These are phyloP conservation scores for Saccharomycopsis babjevae DNA, from an alignment of 805 yeast genomes.

Conservation along the genomic window DNA sequence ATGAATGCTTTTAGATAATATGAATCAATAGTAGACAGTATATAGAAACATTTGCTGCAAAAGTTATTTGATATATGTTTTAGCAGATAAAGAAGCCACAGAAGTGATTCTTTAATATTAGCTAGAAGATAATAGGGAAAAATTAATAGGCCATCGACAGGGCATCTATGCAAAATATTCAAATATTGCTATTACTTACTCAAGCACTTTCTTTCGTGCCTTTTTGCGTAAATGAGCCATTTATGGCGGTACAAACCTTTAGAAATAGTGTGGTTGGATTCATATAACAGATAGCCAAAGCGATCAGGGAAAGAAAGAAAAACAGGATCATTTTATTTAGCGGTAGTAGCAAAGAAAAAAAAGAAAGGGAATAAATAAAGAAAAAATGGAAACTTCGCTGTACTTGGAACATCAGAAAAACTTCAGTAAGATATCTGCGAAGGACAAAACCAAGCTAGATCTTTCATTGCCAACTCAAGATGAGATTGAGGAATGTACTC, in stretches of 20 bases:
- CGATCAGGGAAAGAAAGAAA: no score
- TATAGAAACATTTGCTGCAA: not conserved
- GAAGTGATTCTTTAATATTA: not conserved
- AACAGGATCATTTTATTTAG: no score
- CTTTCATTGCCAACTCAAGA: conserved; percentile 7
- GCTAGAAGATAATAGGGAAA: not conserved
- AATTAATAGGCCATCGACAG: not conserved
- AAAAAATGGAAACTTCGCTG: not conserved
- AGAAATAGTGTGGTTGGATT: no score
- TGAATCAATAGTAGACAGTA: no score
- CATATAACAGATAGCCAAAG: no score
- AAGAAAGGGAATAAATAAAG: not conserved
- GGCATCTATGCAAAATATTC: not conserved
- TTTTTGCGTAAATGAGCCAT: no score
- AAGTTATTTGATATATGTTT: not conserved
- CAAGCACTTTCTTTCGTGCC: no score
- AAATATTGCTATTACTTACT: not conserved
- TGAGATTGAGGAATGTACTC: conserved; percentile 7
- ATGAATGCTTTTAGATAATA: no score
- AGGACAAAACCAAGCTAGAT: conserved; percentile 8
- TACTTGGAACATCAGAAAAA: conserved; percentile 3
- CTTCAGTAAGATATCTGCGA: conserved; percentile 1
- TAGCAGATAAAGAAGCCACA: not conserved
- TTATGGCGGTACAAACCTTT: no score
- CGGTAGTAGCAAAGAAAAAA: no score